Conservation (phyloP, 306 rosid species). For the Canavalia gladiata region DNA sequence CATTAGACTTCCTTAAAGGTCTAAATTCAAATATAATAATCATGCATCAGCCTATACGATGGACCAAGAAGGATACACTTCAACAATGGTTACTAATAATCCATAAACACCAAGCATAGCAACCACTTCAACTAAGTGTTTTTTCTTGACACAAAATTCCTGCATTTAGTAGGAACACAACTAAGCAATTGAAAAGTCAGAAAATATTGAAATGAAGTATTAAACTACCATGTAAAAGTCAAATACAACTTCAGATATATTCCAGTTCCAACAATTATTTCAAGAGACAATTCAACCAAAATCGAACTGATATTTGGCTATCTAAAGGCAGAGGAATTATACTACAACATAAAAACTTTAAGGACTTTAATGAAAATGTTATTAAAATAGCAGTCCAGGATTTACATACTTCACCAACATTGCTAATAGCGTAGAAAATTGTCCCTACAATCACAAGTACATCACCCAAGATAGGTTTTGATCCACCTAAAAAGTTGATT, state of each 20-base stretch:
- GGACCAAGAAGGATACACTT: constrained; percentile 66
- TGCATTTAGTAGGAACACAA: constrained; percentile 50
- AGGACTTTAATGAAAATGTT: not conserved
- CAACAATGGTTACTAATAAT: constrained; percentile 56
- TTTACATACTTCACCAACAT: constrained; percentile 70
- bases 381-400: not conserved
- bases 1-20: not conserved
- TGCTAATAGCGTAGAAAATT: constrained; percentile 71
- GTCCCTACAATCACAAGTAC: constrained; percentile 70
- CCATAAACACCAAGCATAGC: constrained; percentile 72
- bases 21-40: not conserved
- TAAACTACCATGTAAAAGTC: too few species aligned
- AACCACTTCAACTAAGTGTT: constrained; percentile 69
- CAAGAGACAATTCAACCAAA: not conserved
- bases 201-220: too few species aligned
- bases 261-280: too few species aligned
- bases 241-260: too few species aligned
- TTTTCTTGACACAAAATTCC: constrained; percentile 76
- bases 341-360: too few species aligned
- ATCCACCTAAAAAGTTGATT: constrained; percentile 58
- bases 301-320: not conserved
- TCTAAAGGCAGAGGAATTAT: too few species aligned
- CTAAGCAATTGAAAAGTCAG: not conserved
- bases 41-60: not conserved
- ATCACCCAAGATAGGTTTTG: constrained; percentile 72